A percentile compares a stretch with the other conserved stretches of the same genome.
Conservation (phyloP, 306 rosid species). For the Casuarina equisetifolia region DNA sequence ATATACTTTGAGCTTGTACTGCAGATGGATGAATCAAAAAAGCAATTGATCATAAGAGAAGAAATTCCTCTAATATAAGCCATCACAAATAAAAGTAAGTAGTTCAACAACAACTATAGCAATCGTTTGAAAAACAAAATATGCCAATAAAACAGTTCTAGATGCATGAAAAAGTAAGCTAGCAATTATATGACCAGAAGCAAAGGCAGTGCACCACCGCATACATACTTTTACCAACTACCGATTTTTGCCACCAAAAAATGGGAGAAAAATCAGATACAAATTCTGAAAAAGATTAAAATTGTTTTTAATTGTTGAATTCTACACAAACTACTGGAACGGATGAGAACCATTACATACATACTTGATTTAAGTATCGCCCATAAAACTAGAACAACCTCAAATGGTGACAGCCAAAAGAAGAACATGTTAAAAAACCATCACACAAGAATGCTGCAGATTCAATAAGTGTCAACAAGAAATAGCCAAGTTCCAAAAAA, state of each 20-base stretch:
- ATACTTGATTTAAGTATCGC: not conserved
- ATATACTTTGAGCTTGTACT: conserved; percentile 73
- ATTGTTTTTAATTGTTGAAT: not conserved
- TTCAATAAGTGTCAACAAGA: not conserved
- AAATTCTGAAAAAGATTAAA: not conserved
- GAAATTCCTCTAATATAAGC: not conserved
- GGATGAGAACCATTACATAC: not conserved
- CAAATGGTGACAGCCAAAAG: not conserved
- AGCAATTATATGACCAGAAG: not conserved
- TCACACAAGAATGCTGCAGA: not conserved
- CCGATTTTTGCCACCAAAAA: not conserved
- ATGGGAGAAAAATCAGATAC: not conserved
- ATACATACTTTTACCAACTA: not conserved
- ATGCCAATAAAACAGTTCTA: not conserved
- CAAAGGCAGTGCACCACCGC: not conserved
- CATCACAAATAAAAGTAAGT: not conserved
- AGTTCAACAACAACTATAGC: not conserved
- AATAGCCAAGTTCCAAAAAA: not conserved
- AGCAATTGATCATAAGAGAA: conserved; percentile 11
- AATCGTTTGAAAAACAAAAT: not conserved
- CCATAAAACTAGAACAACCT: not conserved
- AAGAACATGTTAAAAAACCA: not conserved
- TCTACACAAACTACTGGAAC: not conserved
- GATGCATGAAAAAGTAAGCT: not conserved
- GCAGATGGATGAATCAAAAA: conserved; percentile 33